Percentiles rank a stretch among this genome's conserved stretches.
Conservation (phyloP, 2,329 filamentous ascomycete genomes). For the Alternaria alternata region DNA sequence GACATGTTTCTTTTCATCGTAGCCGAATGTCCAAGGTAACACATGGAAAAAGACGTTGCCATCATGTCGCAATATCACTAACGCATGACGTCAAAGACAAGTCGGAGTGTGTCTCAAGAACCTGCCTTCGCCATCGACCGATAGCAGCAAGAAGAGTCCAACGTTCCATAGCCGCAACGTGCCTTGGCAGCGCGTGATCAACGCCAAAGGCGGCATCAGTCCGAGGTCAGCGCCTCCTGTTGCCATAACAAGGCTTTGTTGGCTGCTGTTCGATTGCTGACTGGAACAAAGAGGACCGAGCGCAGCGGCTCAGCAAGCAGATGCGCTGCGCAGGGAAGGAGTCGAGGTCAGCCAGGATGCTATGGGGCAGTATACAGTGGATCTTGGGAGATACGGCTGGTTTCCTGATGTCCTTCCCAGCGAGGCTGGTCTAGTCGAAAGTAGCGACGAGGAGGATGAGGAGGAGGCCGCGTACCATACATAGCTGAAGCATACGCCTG, state of each 20-base stretch:
- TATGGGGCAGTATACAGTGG: slow-evolving; percentile 59
- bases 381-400: slow-evolving; percentile 59
- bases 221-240: slow-evolving; percentile 67
- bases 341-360: slow-evolving; percentile 56
- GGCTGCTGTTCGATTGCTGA: slow-evolving; percentile 29
- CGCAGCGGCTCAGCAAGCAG: slow-evolving; percentile 58
- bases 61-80: slow-evolving; percentile 45
- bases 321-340: slow-evolving; percentile 56
- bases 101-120: slow-evolving; percentile 92
- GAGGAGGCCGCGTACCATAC: slow-evolving; percentile 47
- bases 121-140: slow-evolving; percentile 64
- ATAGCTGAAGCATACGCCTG: slow-evolving; percentile 32
- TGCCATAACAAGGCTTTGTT: slow-evolving; percentile 19
- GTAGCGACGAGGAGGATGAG: slow-evolving; percentile 44
- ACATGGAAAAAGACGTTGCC: slow-evolving; percentile 19
- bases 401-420: slow-evolving; percentile 61
- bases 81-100: slow-evolving; percentile 64
- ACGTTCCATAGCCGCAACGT: slow-evolving; percentile 79
- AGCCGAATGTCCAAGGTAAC: slow-evolving; percentile 59
- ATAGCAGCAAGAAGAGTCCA: slow-evolving; percentile 52
- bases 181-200: slow-evolving; percentile 94
- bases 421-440: slow-evolving; percentile 51
- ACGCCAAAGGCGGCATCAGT: slow-evolving; percentile 84
- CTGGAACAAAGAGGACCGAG: slow-evolving; percentile 51
- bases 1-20: slow-evolving; percentile 25